These are phyloP conservation scores for Aspergillus haitiensis DNA, from an alignment of 495 filamentous ascomycete species.

Conservation along the genomic window DNA sequence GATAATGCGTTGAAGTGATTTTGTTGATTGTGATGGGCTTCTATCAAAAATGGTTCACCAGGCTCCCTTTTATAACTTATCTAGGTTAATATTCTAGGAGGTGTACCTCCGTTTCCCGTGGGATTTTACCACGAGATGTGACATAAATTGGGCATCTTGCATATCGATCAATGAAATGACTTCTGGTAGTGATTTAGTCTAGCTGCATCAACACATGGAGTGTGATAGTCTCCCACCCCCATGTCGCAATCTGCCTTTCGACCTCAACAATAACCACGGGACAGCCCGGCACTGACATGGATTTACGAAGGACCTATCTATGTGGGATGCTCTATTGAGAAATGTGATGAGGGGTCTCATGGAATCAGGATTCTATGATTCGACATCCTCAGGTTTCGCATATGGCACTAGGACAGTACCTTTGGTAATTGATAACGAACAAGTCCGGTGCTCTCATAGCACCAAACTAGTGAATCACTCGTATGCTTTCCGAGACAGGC, in stretches of 20 bases:
- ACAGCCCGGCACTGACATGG: slow-evolving; percentile 14
- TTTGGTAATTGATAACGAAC: slow-evolving; percentile 8
- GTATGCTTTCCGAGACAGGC: slow-evolving; percentile 1
- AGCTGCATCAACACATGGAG: slow-evolving; percentile 11
- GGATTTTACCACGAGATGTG: slow-evolving; percentile 1
- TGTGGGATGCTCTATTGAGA: slow-evolving; percentile 7
- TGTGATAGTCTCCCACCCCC: slow-evolving; percentile 10
- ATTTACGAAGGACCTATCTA: slow-evolving; percentile 7
- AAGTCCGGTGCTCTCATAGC: slow-evolving; percentile 5
- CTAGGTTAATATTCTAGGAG: slow-evolving; percentile 1
- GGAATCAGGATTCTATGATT: slow-evolving; percentile 13
- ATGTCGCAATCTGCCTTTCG: slow-evolving; percentile 7
- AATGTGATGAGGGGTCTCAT: neutral
- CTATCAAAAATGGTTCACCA: neutral
- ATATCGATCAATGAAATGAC: slow-evolving; percentile 12
- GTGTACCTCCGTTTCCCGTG: neutral
- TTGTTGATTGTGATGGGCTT: neutral
- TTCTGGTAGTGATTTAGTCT: slow-evolving; percentile 8
- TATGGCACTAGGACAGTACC: slow-evolving; percentile 7
- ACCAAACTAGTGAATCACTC: neutral
- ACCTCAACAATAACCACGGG: slow-evolving; percentile 1
- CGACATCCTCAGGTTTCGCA: slow-evolving; percentile 4
- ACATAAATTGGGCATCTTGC: slow-evolving; percentile 4
- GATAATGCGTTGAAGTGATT: slow-evolving; percentile 6
- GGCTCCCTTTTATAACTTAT: slow-evolving; percentile 15